Base-by-base conservation (phyloP, 164 flowering plant genomes). In the Pachysandra terminalis region DNA sequence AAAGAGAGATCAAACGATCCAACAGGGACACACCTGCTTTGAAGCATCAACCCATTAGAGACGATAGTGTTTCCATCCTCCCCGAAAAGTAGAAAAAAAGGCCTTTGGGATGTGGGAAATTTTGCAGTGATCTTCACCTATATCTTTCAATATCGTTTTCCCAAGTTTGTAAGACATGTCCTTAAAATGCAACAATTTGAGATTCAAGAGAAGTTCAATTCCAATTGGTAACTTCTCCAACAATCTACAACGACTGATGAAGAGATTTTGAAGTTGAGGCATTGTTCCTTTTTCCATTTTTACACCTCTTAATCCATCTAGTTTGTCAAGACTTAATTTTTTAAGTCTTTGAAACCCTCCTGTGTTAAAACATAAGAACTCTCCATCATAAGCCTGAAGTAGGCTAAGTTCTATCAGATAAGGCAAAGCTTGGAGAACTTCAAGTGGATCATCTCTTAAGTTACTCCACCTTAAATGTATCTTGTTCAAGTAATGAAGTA, bases 321-420 rank as follows among this genome's bases (percentile, higher is more conserved):
- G 22, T 8, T 52, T 25, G 16, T 19, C 22, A 14, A 78, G 73
- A 14, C 68, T n/a, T 45, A 82, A 41, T 2, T 45, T 9, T 41
- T 69, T 74, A 0, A 82, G 72, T 54, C 51, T 80, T 19, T 48
- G 63, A 55, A 78, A 78, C 15, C 68, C 59, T 22, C n/a, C n/a
- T n/a, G n/a, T n/a, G n/a, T 58, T 61, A 56, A 78, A 80, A 37
- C 63, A 54, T 55, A 79, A 27, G 12, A 16, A 23, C 9, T 76
- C 68, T 26, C 80, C 80, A 7, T 48, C 70, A 48, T 72, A 77
- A n/a, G 67, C 83, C 0, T 54, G 15, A 1, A 26, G 21, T 15
- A 79, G 68, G 3, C 58, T 70, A 16, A 82, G 73, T 19, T 71
- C 60, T 3, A 65, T 68, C 17, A 82, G 60, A 51, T 73, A 78